Percentiles rank a stretch among this genome's conserved stretches.
Evolutionary conservation across 2,329 filamentous ascomycete species (phyloP).

Genomic region (Clarireedia sp.): DNA sequence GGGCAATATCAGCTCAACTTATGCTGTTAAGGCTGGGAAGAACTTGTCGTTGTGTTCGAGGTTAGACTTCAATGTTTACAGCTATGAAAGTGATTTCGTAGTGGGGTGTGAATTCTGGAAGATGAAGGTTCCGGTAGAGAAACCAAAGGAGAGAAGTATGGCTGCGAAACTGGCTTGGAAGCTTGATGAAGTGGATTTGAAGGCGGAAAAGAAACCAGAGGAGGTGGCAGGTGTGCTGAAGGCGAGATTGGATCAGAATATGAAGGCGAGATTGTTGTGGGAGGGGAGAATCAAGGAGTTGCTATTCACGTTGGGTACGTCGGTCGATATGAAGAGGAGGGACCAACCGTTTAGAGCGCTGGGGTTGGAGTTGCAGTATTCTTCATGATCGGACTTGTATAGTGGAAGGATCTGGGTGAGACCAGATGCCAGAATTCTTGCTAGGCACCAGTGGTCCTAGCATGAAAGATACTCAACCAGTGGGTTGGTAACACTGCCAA

Average conservation of each 20-base stretch:
- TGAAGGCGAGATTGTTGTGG: constrained; percentile 81
- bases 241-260: constrained; percentile 79
- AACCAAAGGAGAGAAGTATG: constrained; percentile 38
- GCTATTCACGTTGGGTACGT: constrained; percentile 82
- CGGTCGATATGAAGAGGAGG: constrained; percentile 67
- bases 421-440: background rate
- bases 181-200: constrained; percentile 32
- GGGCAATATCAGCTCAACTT: constrained; percentile 85
- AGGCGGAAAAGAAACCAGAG: constrained; percentile 39
- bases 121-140: constrained; percentile 34
- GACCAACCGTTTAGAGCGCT: constrained; percentile 72
- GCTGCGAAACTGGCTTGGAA: constrained; percentile 47
- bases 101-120: constrained; percentile 92
- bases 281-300: constrained; percentile 88
- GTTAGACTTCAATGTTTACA: constrained; percentile 97
- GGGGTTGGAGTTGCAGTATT: constrained; percentile 76
- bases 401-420: background rate
- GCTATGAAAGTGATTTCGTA: constrained; percentile 90
- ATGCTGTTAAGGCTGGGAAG: constrained; percentile 79
- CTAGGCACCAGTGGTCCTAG: background rate
- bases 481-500: too few species aligned
- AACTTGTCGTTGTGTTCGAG: constrained; percentile 80
- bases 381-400: constrained; percentile 46
- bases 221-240: constrained; percentile 83
- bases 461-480: too few species aligned